A percentile compares a stretch with the other conserved stretches of the same genome.
Evolutionary conservation across 257 asterid genomes (phyloP).

Genomic region (Solanum sparsipilum): DNA sequence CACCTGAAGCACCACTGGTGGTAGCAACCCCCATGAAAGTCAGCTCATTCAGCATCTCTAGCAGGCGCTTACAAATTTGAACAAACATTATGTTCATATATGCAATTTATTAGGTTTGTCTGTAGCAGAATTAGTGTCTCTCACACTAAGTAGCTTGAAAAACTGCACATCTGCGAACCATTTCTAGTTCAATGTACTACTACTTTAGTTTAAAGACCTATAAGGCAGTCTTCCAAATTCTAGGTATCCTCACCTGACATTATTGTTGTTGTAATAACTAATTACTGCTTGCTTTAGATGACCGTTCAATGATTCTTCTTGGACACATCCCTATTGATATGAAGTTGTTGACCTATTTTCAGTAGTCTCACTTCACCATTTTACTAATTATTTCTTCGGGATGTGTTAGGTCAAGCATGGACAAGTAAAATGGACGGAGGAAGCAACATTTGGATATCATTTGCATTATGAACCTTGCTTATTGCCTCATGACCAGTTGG

Average conservation of each 20-base stretch:
- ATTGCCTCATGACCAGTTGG: not conserved
- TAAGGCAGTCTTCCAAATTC: not conserved
- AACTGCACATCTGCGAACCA: not conserved
- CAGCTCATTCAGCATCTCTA: slow-evolving; percentile 95
- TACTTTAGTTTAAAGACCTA: not conserved
- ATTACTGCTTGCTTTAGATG: not conserved
- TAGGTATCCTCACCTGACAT: slow-evolving; percentile 24
- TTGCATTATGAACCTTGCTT: not conserved
- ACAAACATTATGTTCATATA: slow-evolving; percentile 6
- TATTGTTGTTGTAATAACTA: slow-evolving; percentile 22
- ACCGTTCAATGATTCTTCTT: not conserved
- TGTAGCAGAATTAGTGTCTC: not conserved
- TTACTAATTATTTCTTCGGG: not conserved
- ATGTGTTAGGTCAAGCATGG: not conserved
- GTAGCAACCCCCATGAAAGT: slow-evolving; percentile 72
- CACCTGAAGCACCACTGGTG: slow-evolving; percentile 45
- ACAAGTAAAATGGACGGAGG: not conserved
- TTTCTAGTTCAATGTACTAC: not conserved
- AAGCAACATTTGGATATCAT: not conserved
- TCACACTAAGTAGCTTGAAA: not conserved
- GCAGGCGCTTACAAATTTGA: slow-evolving; percentile 38
- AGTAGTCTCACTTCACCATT: not conserved
- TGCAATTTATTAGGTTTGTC: not conserved
- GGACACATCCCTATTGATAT: not conserved
- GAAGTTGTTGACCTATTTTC: not conserved